These are phyloP conservation scores for Apiotrichum veenhuisii DNA, from an alignment of 1,284 basidiomycete species.

Conservation along the genomic window DNA sequence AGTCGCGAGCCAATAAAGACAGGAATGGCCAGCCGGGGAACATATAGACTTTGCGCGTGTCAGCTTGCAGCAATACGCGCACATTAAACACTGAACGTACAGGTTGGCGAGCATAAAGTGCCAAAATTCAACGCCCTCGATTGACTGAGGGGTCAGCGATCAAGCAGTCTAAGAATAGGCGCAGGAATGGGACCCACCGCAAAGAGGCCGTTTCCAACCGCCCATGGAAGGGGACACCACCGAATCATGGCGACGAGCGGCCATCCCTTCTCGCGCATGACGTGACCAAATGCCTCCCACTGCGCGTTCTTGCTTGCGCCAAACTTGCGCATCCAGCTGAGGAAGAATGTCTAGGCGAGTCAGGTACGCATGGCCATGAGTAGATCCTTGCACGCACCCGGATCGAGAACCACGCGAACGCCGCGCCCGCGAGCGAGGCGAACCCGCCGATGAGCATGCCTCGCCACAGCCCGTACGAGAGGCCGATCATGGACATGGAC, in stretches of 20 bases:
- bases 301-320: slow-evolving; percentile 38
- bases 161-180: no score
- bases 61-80: no score
- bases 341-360: slow-evolving; percentile 43
- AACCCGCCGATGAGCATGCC: slow-evolving; percentile 37
- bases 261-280: slow-evolving; percentile 46
- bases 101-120: slow-evolving; percentile 47
- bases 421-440: slow-evolving; percentile 38
- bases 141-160: slow-evolving; percentile 26
- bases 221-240: slow-evolving; percentile 49
- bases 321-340: slow-evolving; percentile 36
- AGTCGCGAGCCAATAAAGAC: slow-evolving; percentile 49
- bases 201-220: slow-evolving; percentile 47
- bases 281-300: slow-evolving; percentile 49
- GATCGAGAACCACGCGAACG: slow-evolving; percentile 43
- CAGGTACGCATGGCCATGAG: not conserved
- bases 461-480: slow-evolving; percentile 46
- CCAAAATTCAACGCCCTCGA: slow-evolving; percentile 45
- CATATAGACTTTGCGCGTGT: slow-evolving; percentile 26
- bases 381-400: slow-evolving; percentile 28
- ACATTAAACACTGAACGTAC: slow-evolving; percentile 19
- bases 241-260: slow-evolving; percentile 49
- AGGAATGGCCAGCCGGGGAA: slow-evolving; percentile 42
- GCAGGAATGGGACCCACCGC: slow-evolving; percentile 31
- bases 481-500: slow-evolving; percentile 46